A percentile compares a stretch with the other conserved stretches of the same genome.
Conservation (phyloP, 75 land plant species). For the Adiantum capillusveneris region DNA sequence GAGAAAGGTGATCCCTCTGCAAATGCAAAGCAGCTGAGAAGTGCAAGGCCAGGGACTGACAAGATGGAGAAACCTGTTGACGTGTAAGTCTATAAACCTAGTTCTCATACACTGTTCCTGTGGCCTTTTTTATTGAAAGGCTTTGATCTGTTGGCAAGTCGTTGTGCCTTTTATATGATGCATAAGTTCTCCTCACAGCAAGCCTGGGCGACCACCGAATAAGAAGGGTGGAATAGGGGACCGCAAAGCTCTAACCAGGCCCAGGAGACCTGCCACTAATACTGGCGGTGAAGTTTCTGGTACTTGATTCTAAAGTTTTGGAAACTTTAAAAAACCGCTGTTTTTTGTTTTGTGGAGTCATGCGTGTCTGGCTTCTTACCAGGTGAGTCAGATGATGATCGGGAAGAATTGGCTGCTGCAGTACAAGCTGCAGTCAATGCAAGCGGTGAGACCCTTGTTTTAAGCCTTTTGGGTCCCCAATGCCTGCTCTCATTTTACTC, state of each 20-base stretch:
- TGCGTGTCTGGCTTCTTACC: slow-evolving; percentile 4
- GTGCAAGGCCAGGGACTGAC: slow-evolving; percentile 49
- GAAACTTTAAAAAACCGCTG: neutral
- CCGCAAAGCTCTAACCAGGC: slow-evolving; percentile 59
- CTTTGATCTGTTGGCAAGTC: too few relatives aligned
- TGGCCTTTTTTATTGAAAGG: too few relatives aligned
- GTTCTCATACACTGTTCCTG: too few relatives aligned
- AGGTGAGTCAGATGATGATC: slow-evolving; percentile 82
- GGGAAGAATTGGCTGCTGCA: slow-evolving; percentile 66
- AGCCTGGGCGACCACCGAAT: slow-evolving; percentile 70
- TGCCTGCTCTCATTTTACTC: too few relatives aligned
- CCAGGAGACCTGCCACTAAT: slow-evolving; percentile 32
- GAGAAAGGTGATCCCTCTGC: slow-evolving; percentile 53
- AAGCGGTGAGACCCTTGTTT: slow-evolving; percentile 71
- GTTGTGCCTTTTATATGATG: too few relatives aligned
- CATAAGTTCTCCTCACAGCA: slow-evolving; percentile 47
- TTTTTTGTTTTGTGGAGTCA: neutral
- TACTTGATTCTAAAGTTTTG: slow-evolving; percentile 15
- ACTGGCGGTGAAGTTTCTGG: slow-evolving; percentile 53
- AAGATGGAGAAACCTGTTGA: slow-evolving; percentile 36
- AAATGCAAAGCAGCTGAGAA: slow-evolving; percentile 66
- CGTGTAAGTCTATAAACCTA: slow-evolving; percentile 4
- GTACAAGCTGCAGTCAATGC: slow-evolving; percentile 50
- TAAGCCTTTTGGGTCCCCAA: too few relatives aligned
- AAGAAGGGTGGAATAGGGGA: slow-evolving; percentile 50